phyloP scores from a whole-genome alignment of 345 rosid genomes.

The Atalantia buxifolia region DNA sequence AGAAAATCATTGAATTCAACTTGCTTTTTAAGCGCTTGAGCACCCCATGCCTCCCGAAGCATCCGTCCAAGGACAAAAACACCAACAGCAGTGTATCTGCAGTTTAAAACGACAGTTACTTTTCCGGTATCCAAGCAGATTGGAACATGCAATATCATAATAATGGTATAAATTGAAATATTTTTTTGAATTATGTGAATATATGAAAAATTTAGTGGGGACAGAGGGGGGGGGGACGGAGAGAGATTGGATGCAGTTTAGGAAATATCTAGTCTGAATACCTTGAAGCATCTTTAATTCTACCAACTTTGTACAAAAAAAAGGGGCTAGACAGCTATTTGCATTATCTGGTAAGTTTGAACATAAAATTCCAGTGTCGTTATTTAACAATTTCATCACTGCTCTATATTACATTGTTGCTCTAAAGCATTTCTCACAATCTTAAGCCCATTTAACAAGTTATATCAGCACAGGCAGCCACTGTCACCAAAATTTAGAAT shows the following conservation, averaged over 20 bases:
- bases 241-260: background rate
- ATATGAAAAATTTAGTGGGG: background rate
- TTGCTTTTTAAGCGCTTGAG: conserved; percentile 61
- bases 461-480: background rate
- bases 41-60: conserved; percentile 91
- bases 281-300: background rate
- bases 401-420: background rate
- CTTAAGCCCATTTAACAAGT: background rate
- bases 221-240: no score
- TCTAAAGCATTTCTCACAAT: background rate
- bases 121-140: no score
- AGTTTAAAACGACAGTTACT: background rate
- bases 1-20: conserved; percentile 80
- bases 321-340: background rate
- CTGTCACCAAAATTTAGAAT: background rate
- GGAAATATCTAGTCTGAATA: background rate
- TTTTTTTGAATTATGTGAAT: no score
- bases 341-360: background rate
- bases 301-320: background rate
- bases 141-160: no score
- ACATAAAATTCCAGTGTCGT: background rate
- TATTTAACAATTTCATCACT: background rate
- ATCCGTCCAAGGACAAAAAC: conserved; percentile 91
- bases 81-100: conserved; percentile 95
- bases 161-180: background rate